Percentiles rank a stretch among this genome's conserved stretches.
Evolutionary conservation across 805 yeast species (phyloP).

Genomic region (Maudiozyma turicensis): DNA sequence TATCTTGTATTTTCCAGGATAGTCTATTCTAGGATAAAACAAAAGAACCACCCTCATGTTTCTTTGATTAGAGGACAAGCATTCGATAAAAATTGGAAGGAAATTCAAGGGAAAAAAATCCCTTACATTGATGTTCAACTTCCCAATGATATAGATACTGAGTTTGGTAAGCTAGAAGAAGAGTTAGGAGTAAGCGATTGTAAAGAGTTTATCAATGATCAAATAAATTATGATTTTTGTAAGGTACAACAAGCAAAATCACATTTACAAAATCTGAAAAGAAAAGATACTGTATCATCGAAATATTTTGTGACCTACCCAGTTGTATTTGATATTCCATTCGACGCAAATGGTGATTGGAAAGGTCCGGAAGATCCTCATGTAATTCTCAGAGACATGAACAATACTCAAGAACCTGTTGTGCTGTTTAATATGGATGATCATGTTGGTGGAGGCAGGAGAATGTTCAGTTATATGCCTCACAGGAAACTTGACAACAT

Average conservation of each 20-base stretch:
- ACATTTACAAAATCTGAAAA: slow-evolving; percentile 10
- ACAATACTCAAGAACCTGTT: slow-evolving; percentile 5
- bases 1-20: too few relatives aligned
- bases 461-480: slow-evolving; percentile 4
- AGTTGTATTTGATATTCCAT: slow-evolving; percentile 1
- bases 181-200: slow-evolving; percentile 21
- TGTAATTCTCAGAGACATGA: slow-evolving; percentile 1
- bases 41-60: slow-evolving; percentile 6
- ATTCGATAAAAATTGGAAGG: slow-evolving; percentile 38
- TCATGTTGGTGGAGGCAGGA: neutral
- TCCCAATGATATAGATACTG: slow-evolving; percentile 20
- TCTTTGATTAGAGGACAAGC: slow-evolving; percentile 36
- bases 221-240: slow-evolving; percentile 11
- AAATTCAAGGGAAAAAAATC: slow-evolving; percentile 9
- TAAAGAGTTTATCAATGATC: slow-evolving; percentile 12
- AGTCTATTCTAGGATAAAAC: neutral
- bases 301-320: slow-evolving; percentile 6
- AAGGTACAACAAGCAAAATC: slow-evolving; percentile 7
- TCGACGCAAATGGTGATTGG: neutral
- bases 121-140: slow-evolving; percentile 22
- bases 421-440: slow-evolving; percentile 6
- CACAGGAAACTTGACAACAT: slow-evolving; percentile 4
- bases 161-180: slow-evolving; percentile 17
- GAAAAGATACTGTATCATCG: slow-evolving; percentile 3
- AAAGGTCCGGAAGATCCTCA: too few relatives aligned